phyloP scores from a whole-genome alignment of 352 stramenopile species.

The Blastocystis sp. region DNA sequence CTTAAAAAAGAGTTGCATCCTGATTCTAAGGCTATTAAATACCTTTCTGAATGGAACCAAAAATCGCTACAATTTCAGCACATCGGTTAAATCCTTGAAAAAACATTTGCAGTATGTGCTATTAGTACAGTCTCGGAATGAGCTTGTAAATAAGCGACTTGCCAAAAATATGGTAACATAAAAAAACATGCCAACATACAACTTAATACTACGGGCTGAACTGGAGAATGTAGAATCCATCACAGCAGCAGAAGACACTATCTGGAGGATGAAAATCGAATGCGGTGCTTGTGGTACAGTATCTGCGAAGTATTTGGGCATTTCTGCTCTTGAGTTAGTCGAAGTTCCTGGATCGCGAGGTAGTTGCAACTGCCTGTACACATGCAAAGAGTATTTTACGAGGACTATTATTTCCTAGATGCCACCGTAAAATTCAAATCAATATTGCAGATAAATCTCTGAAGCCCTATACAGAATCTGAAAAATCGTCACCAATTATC shows the following conservation, averaged over 20 bases:
- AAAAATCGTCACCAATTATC: not conserved
- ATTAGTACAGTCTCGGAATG: too few species aligned
- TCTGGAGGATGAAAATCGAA: slow-evolving; percentile 32
- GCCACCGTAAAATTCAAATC: slow-evolving; percentile 3
- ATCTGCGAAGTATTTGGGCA: not conserved
- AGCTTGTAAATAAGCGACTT: too few species aligned
- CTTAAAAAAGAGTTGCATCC: slow-evolving; percentile 56
- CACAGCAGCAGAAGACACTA: not conserved
- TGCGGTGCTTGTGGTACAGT: slow-evolving; percentile 5
- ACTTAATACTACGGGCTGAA: slow-evolving; percentile 8
- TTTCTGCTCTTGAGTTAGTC: not conserved
- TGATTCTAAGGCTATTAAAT: not conserved
- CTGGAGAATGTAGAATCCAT: slow-evolving; percentile 59
- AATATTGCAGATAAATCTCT: slow-evolving; percentile 6
- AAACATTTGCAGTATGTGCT: too few species aligned
- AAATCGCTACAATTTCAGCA: too few species aligned
- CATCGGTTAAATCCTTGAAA: too few species aligned
- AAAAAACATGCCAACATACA: not conserved
- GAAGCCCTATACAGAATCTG: not conserved
- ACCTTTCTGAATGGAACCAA: not conserved
- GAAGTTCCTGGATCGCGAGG: slow-evolving; percentile 13
- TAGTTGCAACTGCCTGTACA: slow-evolving; percentile 49
- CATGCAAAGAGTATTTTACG: not conserved
- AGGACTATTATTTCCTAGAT: not conserved
- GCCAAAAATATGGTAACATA: too few species aligned